These are phyloP conservation scores for Penicillium sp. DNA, from an alignment of 2,329 filamentous ascomycete genomes.

Conservation along the genomic window DNA sequence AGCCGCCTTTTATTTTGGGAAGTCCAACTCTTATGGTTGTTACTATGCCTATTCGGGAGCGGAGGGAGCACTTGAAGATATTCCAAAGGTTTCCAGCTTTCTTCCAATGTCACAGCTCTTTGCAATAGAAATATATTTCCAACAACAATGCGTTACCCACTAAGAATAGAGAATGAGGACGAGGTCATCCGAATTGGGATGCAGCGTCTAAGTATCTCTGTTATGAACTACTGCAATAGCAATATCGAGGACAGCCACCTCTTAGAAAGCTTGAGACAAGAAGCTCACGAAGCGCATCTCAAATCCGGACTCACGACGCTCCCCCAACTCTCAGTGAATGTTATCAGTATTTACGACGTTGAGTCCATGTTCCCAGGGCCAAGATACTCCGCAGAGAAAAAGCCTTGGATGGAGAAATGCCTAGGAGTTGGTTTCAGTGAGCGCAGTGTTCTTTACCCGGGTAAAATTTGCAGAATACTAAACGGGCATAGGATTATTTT, in stretches of 20 bases:
- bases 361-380: background rate
- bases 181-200: background rate
- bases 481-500: background rate
- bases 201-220: background rate
- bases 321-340: background rate
- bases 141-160: background rate
- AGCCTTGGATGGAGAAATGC: background rate
- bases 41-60: background rate
- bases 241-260: background rate
- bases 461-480: background rate
- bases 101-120: background rate
- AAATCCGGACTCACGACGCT: background rate
- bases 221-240: background rate
- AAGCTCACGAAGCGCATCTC: background rate
- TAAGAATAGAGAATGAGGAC: background rate
- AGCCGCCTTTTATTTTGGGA: background rate
- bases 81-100: background rate
- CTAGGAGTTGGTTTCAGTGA: background rate
- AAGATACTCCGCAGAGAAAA: background rate
- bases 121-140: too few relatives aligned
- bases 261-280: background rate
- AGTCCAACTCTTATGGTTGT: background rate
- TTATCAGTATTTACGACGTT: background rate
- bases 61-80: background rate
- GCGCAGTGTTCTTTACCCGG: background rate